Evolutionary conservation across 768 basidiomycete genomes (phyloP).

Genomic region (Tubosaeta sp.): DNA sequence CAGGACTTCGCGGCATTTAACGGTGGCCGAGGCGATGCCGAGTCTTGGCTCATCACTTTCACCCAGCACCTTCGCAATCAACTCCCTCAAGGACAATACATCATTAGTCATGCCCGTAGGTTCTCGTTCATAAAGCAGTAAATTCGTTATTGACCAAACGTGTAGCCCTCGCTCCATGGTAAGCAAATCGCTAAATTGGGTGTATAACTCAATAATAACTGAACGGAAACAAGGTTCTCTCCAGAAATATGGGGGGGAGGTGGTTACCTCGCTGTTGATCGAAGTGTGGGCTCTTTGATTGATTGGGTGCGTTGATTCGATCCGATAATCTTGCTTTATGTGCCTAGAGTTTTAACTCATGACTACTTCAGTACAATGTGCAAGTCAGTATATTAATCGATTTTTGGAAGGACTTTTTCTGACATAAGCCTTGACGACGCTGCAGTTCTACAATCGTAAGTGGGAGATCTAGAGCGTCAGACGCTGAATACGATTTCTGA

Average conservation of each 20-base stretch:
- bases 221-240: conserved; percentile 14
- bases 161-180: conserved; percentile 20
- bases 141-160: neutral
- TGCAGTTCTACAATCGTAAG: conserved; percentile 29
- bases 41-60: conserved; percentile 32
- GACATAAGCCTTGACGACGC: neutral
- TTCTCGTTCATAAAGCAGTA: neutral
- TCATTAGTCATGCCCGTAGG: conserved; percentile 34
- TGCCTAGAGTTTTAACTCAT: neutral
- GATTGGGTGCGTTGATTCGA: conserved; percentile 36
- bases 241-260: conserved; percentile 17
- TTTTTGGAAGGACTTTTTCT: neutral
- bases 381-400: conserved; percentile 27
- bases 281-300: conserved; percentile 39
- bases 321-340: neutral
- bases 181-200: neutral
- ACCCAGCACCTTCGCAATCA: conserved; percentile 28
- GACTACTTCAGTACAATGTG: conserved; percentile 28
- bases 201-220: neutral
- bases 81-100: conserved; percentile 32
- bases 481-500: neutral
- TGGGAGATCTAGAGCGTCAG: neutral
- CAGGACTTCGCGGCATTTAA: conserved; percentile 33
- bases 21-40: conserved; percentile 34
- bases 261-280: conserved; percentile 35